phyloP scores from a whole-genome alignment of 345 rosid genomes.

The Sisymbrium altissimum region DNA sequence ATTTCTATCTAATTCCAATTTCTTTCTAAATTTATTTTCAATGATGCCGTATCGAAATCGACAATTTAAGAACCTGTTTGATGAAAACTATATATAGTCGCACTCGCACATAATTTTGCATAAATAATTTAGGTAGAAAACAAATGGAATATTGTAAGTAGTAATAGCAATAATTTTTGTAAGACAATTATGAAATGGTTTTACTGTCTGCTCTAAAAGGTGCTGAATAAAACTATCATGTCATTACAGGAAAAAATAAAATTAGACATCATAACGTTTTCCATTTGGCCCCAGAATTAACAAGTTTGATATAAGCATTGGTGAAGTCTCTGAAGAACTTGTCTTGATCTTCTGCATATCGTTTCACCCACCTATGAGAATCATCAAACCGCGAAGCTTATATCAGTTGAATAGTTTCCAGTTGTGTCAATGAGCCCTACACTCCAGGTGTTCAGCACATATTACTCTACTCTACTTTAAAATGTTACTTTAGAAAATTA shows the following conservation, averaged over 20 bases:
- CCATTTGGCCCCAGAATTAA: conserved; percentile 78
- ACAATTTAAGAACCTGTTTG: background rate
- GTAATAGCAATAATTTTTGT: background rate
- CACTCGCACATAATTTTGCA: background rate
- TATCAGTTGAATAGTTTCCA: conserved; percentile 12
- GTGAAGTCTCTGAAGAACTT: conserved; percentile 75
- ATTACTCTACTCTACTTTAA: background rate
- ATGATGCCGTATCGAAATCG: background rate
- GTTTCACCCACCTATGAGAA: conserved; percentile 64
- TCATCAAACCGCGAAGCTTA: background rate
- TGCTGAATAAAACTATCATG: background rate
- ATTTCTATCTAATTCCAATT: background rate
- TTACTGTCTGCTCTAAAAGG: background rate
- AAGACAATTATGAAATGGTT: background rate
- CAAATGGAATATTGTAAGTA: background rate
- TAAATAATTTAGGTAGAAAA: background rate
- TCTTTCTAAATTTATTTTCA: background rate
- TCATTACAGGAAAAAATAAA: background rate
- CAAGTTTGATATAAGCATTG: conserved; percentile 67
- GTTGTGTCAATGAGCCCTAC: background rate
- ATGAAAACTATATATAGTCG: background rate
- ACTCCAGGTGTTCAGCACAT: background rate
- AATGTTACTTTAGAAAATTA: background rate
- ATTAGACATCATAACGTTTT: conserved; percentile 35
- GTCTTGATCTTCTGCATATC: conserved; percentile 59